phyloP scores from a whole-genome alignment of 768 basidiomycete genomes.

The Xerocomus spinulosus region DNA sequence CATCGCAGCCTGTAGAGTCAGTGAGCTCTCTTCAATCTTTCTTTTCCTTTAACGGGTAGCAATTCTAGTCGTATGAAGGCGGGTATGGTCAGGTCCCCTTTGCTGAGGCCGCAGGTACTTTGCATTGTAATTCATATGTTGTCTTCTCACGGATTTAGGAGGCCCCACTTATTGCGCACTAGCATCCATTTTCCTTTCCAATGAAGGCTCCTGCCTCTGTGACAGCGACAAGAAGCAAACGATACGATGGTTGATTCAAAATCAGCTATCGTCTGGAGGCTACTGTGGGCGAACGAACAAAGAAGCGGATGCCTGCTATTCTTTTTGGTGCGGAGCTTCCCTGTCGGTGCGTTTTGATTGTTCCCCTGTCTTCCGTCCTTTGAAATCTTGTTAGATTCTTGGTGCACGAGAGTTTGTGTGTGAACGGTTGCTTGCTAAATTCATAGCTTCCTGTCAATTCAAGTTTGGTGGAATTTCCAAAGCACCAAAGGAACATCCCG shows the following conservation, averaged over 20 bases:
- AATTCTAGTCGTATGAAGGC: constrained; percentile 78
- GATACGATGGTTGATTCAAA: constrained; percentile 72
- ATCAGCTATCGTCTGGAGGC: constrained; percentile 64
- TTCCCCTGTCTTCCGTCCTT: neutral
- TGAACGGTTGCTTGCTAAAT: constrained; percentile 48
- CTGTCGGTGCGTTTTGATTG: constrained; percentile 50
- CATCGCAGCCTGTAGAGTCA: constrained; percentile 68
- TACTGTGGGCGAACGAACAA: constrained; percentile 90
- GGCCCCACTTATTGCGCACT: constrained; percentile 93
- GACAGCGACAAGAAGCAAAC: constrained; percentile 47
- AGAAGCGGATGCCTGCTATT: constrained; percentile 88
- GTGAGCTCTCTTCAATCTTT: constrained; percentile 13
- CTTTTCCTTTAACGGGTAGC: neutral
- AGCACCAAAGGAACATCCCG: constrained; percentile 72
- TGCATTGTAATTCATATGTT: neutral
- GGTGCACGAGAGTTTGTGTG: constrained; percentile 57
- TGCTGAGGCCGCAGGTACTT: constrained; percentile 79
- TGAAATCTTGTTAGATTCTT: constrained; percentile 53
- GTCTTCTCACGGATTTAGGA: constrained; percentile 40
- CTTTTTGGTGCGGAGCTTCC: constrained; percentile 90
- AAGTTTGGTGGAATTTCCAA: constrained; percentile 88
- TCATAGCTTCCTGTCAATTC: constrained; percentile 76
- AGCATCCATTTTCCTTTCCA: constrained; percentile 62
- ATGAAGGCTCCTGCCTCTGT: constrained; percentile 21
- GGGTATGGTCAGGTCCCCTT: constrained; percentile 82